Conservation (phyloP, 2,329 filamentous ascomycete species). For the Ascomycota sp. region DNA sequence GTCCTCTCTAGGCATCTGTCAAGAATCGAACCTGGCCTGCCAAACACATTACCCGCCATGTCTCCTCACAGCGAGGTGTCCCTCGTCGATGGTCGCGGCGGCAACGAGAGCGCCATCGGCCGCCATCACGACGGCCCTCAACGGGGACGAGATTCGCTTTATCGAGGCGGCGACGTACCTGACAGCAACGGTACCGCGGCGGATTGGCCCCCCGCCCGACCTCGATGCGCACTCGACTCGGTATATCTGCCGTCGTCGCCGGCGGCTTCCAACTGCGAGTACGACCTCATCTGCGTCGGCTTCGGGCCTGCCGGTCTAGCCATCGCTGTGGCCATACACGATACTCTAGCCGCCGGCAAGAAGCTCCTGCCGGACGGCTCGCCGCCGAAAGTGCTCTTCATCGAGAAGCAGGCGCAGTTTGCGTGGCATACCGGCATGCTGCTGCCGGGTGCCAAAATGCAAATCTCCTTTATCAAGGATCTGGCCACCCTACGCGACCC, state of each 20-base stretch:
- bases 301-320: conserved; percentile 85
- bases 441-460: conserved; percentile 83
- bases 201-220: conserved; percentile 6
- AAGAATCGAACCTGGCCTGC: no score
- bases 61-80: conserved; percentile 15
- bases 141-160: conserved; percentile 4
- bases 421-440: conserved; percentile 95
- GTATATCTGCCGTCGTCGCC: conserved; percentile 24
- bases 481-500: conserved; percentile 78
- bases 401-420: conserved; percentile 70
- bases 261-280: conserved; percentile 38
- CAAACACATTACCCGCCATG: conserved; percentile 7
- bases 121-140: conserved; percentile 4
- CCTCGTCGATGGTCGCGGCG: conserved; percentile 7
- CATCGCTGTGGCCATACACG: conserved; percentile 74
- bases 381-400: conserved; percentile 56
- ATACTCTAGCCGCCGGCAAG: conserved; percentile 38
- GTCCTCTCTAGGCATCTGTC: no score
- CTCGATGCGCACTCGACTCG: conserved; percentile 4
- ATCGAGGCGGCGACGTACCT: no score
- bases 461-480: conserved; percentile 95
- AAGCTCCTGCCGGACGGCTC: conserved; percentile 18
- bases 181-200: no score
- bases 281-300: conserved; percentile 77
- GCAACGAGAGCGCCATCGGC: background rate